Evolutionary conservation across 2,329 filamentous ascomycete species (phyloP).

Genomic region (Fusarium keratoplasticum): DNA sequence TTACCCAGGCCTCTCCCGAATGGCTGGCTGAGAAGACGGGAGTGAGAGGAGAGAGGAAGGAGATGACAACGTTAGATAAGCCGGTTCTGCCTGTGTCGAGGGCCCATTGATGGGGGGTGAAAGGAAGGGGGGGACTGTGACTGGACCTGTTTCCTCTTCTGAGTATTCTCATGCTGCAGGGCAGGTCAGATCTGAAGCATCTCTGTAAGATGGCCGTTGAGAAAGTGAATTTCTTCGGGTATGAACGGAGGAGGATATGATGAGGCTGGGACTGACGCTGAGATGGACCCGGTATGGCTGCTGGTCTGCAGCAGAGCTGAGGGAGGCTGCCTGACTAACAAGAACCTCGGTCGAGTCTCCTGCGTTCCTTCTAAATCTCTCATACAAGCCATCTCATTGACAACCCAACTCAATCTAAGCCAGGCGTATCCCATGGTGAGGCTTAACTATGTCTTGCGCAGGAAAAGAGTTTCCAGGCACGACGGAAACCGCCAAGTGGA

Average conservation of each 20-base stretch:
- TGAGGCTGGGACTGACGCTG: background rate
- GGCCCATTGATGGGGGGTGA: background rate
- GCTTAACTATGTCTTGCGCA: background rate
- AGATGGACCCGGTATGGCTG: background rate
- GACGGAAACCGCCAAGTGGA: slow-evolving; percentile 6
- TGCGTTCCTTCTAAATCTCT: background rate
- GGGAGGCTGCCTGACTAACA: background rate
- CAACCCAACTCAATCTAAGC: background rate
- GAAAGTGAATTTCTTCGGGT: background rate
- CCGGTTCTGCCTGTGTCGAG: background rate
- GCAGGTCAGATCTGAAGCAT: background rate
- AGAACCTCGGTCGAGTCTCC: background rate
- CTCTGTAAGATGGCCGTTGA: background rate
- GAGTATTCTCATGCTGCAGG: background rate
- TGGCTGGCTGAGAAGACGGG: background rate
- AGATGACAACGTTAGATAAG: slow-evolving; percentile 4
- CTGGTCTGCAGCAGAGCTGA: background rate
- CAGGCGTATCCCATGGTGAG: background rate
- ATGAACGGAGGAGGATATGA: background rate
- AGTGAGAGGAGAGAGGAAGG: slow-evolving; percentile 2
- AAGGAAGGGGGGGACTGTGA: background rate
- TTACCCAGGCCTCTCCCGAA: background rate
- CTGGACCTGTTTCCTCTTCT: background rate
- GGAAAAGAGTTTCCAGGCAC: background rate
- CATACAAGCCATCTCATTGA: background rate